Conservation (phyloP, 2,329 filamentous ascomycete genomes). For the Fusarium sp. region DNA sequence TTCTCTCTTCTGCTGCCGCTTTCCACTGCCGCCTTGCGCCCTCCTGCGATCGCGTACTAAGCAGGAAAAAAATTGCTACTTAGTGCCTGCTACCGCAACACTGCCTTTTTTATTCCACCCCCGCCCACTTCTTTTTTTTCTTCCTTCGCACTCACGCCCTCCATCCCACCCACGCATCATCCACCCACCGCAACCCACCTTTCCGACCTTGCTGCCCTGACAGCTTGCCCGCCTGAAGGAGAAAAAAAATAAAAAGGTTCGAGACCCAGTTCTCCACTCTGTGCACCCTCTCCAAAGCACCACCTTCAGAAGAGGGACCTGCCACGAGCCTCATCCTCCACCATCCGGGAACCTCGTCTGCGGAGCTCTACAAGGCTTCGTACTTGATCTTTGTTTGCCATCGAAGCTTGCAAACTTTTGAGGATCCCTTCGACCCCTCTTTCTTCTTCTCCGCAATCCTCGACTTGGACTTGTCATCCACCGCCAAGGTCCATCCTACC, state of each 20-base stretch:
- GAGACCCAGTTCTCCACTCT: conserved; percentile 57
- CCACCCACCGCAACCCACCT: conserved; percentile 43
- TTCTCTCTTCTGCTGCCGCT: conserved; percentile 11
- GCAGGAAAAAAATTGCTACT: conserved; percentile 27
- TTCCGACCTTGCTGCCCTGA: conserved; percentile 44
- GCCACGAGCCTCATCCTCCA: conserved; percentile 53
- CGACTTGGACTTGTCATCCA: conserved; percentile 41
- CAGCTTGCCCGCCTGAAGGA: conserved; percentile 38
- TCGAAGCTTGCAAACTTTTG: conserved; percentile 29
- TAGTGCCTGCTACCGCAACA: conserved; percentile 32
- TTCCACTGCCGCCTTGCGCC: conserved; percentile 25
- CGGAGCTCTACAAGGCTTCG: conserved; percentile 43
- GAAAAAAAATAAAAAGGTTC: conserved; percentile 54
- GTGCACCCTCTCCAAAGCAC: conserved; percentile 56
- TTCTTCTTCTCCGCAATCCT: conserved; percentile 37
- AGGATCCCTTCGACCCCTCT: conserved; percentile 26
- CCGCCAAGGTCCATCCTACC: conserved; percentile 37
- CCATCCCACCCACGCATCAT: conserved; percentile 30
- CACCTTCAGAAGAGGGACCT: conserved; percentile 51
- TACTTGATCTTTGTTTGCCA: conserved; percentile 41
- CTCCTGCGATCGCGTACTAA: conserved; percentile 32
- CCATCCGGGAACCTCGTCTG: conserved; percentile 47
- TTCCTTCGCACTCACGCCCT: conserved; percentile 37
- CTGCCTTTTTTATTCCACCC: conserved; percentile 35
- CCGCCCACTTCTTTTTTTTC: conserved; percentile 38